Percentiles rank a stretch among this genome's conserved stretches.
phyloP scores from a whole-genome alignment of 2,329 filamentous ascomycete species.

The Aspergillus sp. region DNA sequence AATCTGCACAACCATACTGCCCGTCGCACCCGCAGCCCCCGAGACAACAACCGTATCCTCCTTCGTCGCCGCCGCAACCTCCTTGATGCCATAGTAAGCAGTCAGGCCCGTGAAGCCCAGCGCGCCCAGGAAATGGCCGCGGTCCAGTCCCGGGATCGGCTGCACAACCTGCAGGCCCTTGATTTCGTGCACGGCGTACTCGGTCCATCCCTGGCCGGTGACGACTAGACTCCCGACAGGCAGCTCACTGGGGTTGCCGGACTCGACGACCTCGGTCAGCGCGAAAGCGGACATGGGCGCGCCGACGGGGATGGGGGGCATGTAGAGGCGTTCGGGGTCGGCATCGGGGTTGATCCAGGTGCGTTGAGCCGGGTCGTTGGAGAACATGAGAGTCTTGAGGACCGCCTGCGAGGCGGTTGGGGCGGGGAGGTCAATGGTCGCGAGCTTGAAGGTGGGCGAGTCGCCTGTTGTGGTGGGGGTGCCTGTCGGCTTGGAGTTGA shows the following conservation, averaged over 20 bases:
- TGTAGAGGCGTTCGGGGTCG: constrained; percentile 48
- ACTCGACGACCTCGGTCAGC: constrained; percentile 40
- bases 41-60: constrained; percentile 48
- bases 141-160: constrained; percentile 32
- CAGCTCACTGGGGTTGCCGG: constrained; percentile 24
- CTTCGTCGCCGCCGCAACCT: constrained; percentile 38
- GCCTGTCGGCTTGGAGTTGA: constrained; percentile 40
- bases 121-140: constrained; percentile 27
- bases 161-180: background rate
- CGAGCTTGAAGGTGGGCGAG: constrained; percentile 14
- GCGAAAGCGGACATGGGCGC: constrained; percentile 39
- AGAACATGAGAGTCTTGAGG: constrained; percentile 49
- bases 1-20: constrained; percentile 53
- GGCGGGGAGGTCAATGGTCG: constrained; percentile 29
- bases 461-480: constrained; percentile 29
- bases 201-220: constrained; percentile 21
- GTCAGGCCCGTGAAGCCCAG: constrained; percentile 5
- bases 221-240: constrained; percentile 37
- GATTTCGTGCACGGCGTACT: constrained; percentile 4
- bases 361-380: constrained; percentile 56
- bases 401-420: constrained; percentile 41
- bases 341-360: constrained; percentile 48
- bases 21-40: constrained; percentile 51
- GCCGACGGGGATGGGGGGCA: constrained; percentile 44
- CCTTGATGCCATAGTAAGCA: constrained; percentile 45